These are phyloP conservation scores for Chlamydomonas asymmetrica DNA, from an alignment of 139 green algal genomes.

Conservation along the genomic window DNA sequence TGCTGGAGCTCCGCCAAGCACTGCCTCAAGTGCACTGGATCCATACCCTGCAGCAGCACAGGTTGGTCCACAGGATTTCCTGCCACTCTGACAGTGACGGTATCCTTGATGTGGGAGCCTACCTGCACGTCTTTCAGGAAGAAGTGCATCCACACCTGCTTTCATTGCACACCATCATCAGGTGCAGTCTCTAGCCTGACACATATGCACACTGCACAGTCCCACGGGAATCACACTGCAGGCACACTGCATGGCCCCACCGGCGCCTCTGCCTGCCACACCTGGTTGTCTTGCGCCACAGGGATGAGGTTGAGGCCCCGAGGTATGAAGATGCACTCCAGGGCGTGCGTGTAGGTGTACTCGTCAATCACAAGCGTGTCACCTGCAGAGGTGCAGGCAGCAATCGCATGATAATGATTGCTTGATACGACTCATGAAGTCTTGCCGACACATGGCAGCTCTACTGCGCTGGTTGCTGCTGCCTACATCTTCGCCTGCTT, in stretches of 20 bases:
- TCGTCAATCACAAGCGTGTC: too few relatives aligned
- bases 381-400: too few relatives aligned
- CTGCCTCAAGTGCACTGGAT: conserved; percentile 36
- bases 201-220: too few relatives aligned
- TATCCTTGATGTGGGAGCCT: neutral
- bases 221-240: neutral
- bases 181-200: too few relatives aligned
- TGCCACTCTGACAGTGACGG: neutral
- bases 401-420: too few relatives aligned
- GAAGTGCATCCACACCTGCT: neutral
- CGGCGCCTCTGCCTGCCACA: neutral
- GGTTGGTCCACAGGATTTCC: too few relatives aligned
- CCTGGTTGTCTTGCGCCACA: conserved; percentile 1
- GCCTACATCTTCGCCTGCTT: too few relatives aligned
- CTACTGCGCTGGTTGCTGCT: too few relatives aligned
- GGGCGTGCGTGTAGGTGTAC: conserved; percentile 70
- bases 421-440: too few relatives aligned
- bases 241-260: neutral
- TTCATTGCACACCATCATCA: too few relatives aligned
- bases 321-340: conserved; percentile 64
- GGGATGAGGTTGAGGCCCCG: conserved; percentile 46
- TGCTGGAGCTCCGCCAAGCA: too few relatives aligned
- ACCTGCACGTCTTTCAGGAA: neutral
- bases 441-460: too few relatives aligned
- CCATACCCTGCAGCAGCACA: conserved; percentile 64